These are phyloP conservation scores for Babesia divergens DNA, from an alignment of 169 alveolate species.

Conservation along the genomic window DNA sequence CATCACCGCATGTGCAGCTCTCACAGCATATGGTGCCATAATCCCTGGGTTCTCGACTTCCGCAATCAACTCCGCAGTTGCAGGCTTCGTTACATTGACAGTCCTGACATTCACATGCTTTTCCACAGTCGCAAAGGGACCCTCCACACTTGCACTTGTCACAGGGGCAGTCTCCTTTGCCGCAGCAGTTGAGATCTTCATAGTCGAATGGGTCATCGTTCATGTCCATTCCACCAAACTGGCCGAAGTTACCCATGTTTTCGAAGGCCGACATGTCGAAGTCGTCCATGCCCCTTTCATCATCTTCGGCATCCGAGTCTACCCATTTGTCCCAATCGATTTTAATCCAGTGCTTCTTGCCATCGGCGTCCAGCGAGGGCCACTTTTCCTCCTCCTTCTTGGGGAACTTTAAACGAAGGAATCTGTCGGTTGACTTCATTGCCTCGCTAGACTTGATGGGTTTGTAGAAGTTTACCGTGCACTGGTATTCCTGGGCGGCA, in stretches of 20 bases:
- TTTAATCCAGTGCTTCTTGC: slow-evolving; percentile 77
- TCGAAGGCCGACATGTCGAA: slow-evolving; percentile 74
- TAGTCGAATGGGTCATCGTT: slow-evolving; percentile 47
- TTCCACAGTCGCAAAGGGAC: slow-evolving; percentile 31
- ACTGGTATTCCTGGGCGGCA: slow-evolving; percentile 65
- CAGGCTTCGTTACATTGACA: neutral
- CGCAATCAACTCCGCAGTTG: slow-evolving; percentile 18
- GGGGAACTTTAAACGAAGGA: slow-evolving; percentile 68
- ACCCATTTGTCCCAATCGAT: slow-evolving; percentile 81
- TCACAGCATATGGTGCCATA: slow-evolving; percentile 18
- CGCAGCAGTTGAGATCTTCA: slow-evolving; percentile 6
- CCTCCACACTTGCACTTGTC: slow-evolving; percentile 24
- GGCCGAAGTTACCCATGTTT: slow-evolving; percentile 73
- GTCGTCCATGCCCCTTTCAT: slow-evolving; percentile 57
- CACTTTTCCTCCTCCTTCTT: slow-evolving; percentile 73
- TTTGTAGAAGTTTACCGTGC: slow-evolving; percentile 67
- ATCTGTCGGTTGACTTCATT: slow-evolving; percentile 62
- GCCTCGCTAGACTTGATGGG: slow-evolving; percentile 72
- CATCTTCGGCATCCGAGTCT: slow-evolving; percentile 76
- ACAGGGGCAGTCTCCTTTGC: neutral
- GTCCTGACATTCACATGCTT: slow-evolving; percentile 24
- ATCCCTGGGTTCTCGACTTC: neutral
- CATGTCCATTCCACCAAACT: slow-evolving; percentile 55
- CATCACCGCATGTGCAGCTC: slow-evolving; percentile 32
- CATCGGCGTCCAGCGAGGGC: slow-evolving; percentile 73